These are phyloP conservation scores for Chalaropsis thielavioides DNA, from an alignment of 2,329 filamentous ascomycete genomes.

Conservation along the genomic window DNA sequence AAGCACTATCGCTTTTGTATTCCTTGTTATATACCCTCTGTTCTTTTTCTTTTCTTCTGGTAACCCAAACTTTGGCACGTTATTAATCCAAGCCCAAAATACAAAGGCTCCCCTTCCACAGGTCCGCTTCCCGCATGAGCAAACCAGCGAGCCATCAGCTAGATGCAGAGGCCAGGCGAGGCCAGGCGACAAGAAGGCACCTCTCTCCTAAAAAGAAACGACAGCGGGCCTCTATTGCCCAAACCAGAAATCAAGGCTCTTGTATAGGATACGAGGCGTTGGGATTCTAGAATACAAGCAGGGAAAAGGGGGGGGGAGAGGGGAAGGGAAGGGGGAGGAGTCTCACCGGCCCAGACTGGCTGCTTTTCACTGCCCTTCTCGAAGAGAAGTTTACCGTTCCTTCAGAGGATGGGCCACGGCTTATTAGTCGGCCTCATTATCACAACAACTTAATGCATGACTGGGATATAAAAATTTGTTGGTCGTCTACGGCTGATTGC, in stretches of 20 bases:
- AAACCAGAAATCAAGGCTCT: neutral
- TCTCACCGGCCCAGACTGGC: neutral
- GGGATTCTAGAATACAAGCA: neutral
- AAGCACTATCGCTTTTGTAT: neutral
- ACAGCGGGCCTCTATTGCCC: neutral
- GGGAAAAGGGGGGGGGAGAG: neutral
- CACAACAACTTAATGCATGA: slow-evolving; percentile 6
- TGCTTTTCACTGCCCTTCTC: neutral
- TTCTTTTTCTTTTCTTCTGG: neutral
- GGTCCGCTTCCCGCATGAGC: neutral
- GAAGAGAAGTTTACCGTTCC: neutral
- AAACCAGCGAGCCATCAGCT: neutral
- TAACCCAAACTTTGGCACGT: neutral
- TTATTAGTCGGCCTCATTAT: slow-evolving; percentile 8
- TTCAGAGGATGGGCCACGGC: slow-evolving; percentile 7
- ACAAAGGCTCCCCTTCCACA: neutral
- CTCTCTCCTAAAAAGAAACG: neutral
- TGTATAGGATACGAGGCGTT: neutral
- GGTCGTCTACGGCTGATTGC: neutral
- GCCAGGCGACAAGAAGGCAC: too few species aligned
- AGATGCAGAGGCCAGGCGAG: neutral
- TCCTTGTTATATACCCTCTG: neutral
- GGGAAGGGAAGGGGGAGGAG: neutral
- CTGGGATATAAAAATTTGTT: neutral
- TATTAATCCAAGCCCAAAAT: neutral